Percentiles rank a stretch among this genome's conserved stretches.
phyloP scores from a whole-genome alignment of 345 rosid species.

The Dipteronia sinensis region DNA sequence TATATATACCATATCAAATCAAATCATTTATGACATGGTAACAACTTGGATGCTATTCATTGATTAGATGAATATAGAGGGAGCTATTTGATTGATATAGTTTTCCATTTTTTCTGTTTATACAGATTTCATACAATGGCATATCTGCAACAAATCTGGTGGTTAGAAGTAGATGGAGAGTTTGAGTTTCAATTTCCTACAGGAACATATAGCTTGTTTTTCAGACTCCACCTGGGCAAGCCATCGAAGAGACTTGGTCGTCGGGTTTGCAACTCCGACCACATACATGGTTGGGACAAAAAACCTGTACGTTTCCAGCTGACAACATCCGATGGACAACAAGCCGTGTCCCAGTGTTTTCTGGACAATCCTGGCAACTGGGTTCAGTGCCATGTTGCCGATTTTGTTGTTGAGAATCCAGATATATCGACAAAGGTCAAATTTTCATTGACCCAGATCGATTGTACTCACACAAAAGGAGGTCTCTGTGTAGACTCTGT shows the following conservation, averaged over 20 bases:
- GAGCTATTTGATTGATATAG: background rate
- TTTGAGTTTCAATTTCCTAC: constrained; percentile 74
- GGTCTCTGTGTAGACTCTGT: constrained; percentile 82
- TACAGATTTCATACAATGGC: constrained; percentile 71
- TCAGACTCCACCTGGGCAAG: constrained; percentile 74
- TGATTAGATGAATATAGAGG: background rate
- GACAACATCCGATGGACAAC: constrained; percentile 72
- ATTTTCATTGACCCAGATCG: constrained; percentile 82
- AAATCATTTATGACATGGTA: too few relatives aligned
- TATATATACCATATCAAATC: too few relatives aligned
- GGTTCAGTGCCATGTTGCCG: constrained; percentile 73
- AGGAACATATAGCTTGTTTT: constrained; percentile 78
- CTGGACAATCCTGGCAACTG: constrained; percentile 63
- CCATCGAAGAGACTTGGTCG: constrained; percentile 73
- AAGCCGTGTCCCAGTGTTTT: constrained; percentile 50
- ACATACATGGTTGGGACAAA: constrained; percentile 86
- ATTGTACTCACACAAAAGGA: constrained; percentile 95
- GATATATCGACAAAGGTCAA: constrained; percentile 39
- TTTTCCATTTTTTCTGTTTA: constrained; percentile 1
- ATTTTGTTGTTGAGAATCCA: constrained; percentile 57
- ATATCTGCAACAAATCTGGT: constrained; percentile 94
- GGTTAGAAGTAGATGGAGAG: constrained; percentile 91
- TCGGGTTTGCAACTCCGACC: constrained; percentile 64
- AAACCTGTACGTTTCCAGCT: constrained; percentile 84
- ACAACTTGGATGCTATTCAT: background rate